These are phyloP conservation scores for Fusarium sp. DNA, from an alignment of 2,329 filamentous ascomycete species.

Conservation along the genomic window DNA sequence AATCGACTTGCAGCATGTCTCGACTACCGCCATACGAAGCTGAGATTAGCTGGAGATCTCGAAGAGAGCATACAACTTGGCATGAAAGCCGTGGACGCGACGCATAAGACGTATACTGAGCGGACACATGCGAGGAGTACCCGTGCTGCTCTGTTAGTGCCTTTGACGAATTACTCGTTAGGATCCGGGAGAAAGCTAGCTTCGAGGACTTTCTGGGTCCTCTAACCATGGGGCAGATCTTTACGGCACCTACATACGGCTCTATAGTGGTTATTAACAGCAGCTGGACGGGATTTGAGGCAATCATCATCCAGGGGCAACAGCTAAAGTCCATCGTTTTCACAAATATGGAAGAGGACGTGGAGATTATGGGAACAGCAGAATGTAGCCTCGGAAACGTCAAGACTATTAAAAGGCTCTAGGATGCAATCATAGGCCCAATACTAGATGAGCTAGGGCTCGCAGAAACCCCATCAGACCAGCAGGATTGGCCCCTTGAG, in stretches of 20 bases:
- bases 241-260: neutral
- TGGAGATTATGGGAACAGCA: accelerated
- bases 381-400: neutral
- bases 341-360: accelerated
- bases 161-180: neutral
- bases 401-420: neutral
- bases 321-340: neutral
- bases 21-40: neutral
- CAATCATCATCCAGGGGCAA: neutral
- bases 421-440: neutral
- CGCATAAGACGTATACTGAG: accelerated
- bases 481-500: conserved; percentile 1
- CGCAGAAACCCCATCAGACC: neutral
- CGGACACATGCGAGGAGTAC: neutral
- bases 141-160: neutral
- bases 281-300: neutral
- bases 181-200: neutral
- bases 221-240: neutral
- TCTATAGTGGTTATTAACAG: neutral
- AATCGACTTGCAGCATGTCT: neutral
- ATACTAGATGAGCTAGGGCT: neutral
- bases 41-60: neutral
- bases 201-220: conserved; percentile 1
- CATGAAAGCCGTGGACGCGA: neutral
- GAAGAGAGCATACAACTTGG: neutral